Evolutionary conservation across 2,329 filamentous ascomycete genomes (phyloP), one percentile per base, ranked within the genome.

Genomic region (Penicillium olsonii): DNA sequence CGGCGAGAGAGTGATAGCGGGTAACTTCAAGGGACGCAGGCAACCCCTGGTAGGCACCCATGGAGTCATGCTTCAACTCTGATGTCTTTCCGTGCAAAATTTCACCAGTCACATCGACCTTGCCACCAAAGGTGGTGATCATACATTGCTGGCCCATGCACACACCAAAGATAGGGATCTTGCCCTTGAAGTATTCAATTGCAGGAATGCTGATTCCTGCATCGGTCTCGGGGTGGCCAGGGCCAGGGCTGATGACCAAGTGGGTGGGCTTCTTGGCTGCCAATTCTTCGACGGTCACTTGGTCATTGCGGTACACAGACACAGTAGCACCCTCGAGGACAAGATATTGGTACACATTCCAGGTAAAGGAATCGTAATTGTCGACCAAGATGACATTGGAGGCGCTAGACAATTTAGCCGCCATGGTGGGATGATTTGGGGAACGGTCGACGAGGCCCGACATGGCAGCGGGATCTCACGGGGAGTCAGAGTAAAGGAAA

Each of bases 121-220:
- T 85, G 53, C 94, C 94, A 40, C 94, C 94, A 65, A 95, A 97
- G 26, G 90, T 86, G 46, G 94, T 88, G 68, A 95, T 92, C 58
- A 99, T 97, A 73, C 94, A 99, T 78, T 99, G 94, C 85, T 96
- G 87, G 61, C 94, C 94, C 92, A 99, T 97, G 68, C 94, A 99
- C 24, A 99, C 94, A n/a, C 94, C 94, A 44, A 99, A 83, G 12
- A 99, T 84, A 10, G 94, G 94, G 41, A 99, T 89, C 74, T 96
- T 97, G 60, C 94, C 94, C 24, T 87, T 85, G 71, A 97, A 99
- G 70, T 96, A 80, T 62, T 84, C 80, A 65, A 99, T 96, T 35
- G 90, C 92, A 72, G 90, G 90, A 67, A 90, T 90, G 72, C 92
- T 96, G 65, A 99, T 84, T 48, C 94, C 95, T 17, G 94, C 92